A percentile compares a stretch with the other conserved stretches of the same genome.
Evolutionary conservation across 2,329 filamentous ascomycete genomes (phyloP).

Genomic region (Rhytidhysteron rufulum): DNA sequence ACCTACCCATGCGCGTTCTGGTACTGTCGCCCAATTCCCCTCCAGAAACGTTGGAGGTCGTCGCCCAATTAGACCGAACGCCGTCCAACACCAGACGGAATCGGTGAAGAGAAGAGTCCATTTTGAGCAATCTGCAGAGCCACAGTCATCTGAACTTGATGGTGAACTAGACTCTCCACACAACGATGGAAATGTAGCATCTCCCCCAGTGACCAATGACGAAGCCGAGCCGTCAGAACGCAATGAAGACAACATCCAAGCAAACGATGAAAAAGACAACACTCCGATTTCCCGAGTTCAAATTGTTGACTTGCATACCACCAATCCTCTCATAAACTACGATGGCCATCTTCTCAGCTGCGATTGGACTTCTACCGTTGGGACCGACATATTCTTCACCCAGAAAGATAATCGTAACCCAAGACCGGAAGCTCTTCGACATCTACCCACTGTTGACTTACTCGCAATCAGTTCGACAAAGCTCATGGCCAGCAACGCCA

Average conservation of each 20-base stretch:
- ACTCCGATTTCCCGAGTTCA: conserved; percentile 54
- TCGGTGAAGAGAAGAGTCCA: conserved; percentile 24
- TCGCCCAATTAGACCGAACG: conserved; percentile 14
- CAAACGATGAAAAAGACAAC: neutral
- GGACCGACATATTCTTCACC: conserved; percentile 75
- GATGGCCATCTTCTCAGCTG: conserved; percentile 74
- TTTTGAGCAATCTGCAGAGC: too few species aligned
- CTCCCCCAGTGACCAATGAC: neutral
- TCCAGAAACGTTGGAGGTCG: neutral
- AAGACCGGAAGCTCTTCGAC: conserved; percentile 41
- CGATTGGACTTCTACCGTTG: conserved; percentile 76
- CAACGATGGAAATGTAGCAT: too few species aligned
- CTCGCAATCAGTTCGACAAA: conserved; percentile 68
- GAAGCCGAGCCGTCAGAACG: neutral
- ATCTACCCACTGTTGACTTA: conserved; percentile 61
- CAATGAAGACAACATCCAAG: neutral
- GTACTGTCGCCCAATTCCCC: conserved; percentile 1
- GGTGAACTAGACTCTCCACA: too few species aligned
- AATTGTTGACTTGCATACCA: conserved; percentile 75
- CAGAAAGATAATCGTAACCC: conserved; percentile 23
- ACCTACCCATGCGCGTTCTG: neutral
- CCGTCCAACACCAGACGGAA: conserved; percentile 15
- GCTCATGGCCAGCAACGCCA: conserved; percentile 63
- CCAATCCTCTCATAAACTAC: conserved; percentile 75
- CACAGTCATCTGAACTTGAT: too few species aligned